These are phyloP conservation scores for Sclerotinia minor DNA, from an alignment of 2,329 filamentous ascomycete species.

Conservation along the genomic window DNA sequence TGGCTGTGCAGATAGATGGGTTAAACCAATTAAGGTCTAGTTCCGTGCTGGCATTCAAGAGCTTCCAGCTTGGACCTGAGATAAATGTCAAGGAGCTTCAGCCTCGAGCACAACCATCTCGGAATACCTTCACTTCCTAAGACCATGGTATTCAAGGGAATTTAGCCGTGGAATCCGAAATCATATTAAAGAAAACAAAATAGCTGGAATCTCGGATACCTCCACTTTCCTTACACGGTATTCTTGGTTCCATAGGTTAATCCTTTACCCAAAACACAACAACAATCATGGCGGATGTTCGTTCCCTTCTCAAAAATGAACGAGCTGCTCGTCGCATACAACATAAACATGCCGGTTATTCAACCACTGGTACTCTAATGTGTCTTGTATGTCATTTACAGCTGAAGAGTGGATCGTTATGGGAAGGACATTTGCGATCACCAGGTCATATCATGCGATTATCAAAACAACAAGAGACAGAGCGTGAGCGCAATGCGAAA, in stretches of 20 bases:
- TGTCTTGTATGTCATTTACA: constrained; percentile 66
- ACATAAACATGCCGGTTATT: constrained; percentile 68
- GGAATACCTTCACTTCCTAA: too few relatives aligned
- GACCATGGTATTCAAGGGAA: too few relatives aligned
- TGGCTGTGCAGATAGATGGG: not conserved
- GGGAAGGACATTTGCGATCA: constrained; percentile 62
- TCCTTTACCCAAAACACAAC: not conserved
- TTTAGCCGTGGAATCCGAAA: too few relatives aligned
- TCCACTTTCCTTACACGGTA: not conserved
- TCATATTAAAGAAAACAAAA: too few relatives aligned
- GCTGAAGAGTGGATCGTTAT: constrained; percentile 65
- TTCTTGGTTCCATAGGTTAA: not conserved
- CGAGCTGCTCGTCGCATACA: constrained; percentile 71
- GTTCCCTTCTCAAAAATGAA: constrained; percentile 76
- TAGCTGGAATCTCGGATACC: not conserved
- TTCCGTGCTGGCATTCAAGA: not conserved
- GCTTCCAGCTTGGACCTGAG: constrained; percentile 2
- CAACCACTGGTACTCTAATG: constrained; percentile 64
- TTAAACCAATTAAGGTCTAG: not conserved
- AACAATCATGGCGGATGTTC: constrained; percentile 70
- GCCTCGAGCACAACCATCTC: not conserved
- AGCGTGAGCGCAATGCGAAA: constrained; percentile 18
- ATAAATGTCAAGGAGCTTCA: constrained; percentile 7
- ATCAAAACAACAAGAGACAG: constrained; percentile 36
- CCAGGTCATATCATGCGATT: constrained; percentile 47